Conservation (phyloP, 106 monocot species). For the Phalaenopsis equestris region DNA sequence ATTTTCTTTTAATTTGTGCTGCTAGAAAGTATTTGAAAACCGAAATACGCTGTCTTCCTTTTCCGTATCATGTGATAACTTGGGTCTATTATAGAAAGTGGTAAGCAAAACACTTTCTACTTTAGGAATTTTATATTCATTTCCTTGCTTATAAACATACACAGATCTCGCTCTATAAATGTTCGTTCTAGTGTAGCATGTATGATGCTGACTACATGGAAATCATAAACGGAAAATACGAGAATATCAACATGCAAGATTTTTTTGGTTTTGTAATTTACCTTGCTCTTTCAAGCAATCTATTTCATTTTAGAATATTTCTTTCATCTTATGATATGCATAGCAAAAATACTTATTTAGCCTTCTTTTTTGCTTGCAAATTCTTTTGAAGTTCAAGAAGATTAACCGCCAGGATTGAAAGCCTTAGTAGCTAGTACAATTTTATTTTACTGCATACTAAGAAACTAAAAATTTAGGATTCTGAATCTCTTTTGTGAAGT, state of each 20-base stretch:
- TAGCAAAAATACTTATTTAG: no score
- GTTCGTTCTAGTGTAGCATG: neutral
- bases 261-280: neutral
- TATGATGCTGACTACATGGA: neutral
- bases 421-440: no score
- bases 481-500: neutral
- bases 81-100: no score
- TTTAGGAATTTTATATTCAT: neutral
- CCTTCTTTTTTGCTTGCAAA: no score
- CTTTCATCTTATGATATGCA: no score
- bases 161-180: neutral
- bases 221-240: neutral
- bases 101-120: neutral
- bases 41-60: neutral
- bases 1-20: neutral
- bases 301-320: no score
- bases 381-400: no score
- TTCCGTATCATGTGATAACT: neutral
- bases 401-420: no score
- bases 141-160: neutral
- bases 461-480: neutral
- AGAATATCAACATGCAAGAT: neutral
- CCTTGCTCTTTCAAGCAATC: neutral
- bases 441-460: neutral
- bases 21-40: neutral